Percentiles rank a stretch among this genome's conserved stretches.
These are phyloP conservation scores for Sordaria brevicollis DNA, from an alignment of 495 filamentous ascomycete genomes.

Conservation along the genomic window DNA sequence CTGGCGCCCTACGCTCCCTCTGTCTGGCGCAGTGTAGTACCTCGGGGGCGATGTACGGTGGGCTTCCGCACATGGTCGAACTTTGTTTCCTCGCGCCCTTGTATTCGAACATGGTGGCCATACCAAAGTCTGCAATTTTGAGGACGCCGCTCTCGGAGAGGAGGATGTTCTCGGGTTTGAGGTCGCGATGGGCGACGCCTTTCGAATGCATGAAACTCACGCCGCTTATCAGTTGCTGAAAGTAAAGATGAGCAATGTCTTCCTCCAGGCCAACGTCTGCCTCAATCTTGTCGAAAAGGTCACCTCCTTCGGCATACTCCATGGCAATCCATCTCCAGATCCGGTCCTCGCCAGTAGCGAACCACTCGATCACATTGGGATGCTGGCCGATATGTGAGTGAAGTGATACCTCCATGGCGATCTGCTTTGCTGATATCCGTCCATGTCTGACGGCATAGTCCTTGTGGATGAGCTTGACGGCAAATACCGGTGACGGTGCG, in stretches of 20 bases:
- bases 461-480: slow-evolving; percentile 98
- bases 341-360: slow-evolving; percentile 72
- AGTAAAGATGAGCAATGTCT: slow-evolving; percentile 93
- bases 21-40: slow-evolving; percentile 47
- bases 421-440: slow-evolving; percentile 77
- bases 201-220: slow-evolving; percentile 93
- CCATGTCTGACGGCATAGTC: slow-evolving; percentile 82
- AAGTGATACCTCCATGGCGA: slow-evolving; percentile 78
- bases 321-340: slow-evolving; percentile 98
- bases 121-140: slow-evolving; percentile 94
- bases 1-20: slow-evolving; percentile 23
- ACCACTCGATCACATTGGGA: slow-evolving; percentile 87
- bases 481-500: slow-evolving; percentile 66
- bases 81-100: slow-evolving; percentile 70
- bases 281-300: slow-evolving; percentile 99
- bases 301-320: slow-evolving; percentile 91
- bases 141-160: slow-evolving; percentile 73
- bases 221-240: slow-evolving; percentile 80
- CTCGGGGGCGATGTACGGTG: slow-evolving; percentile 94
- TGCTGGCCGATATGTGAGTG: slow-evolving; percentile 83
- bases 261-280: slow-evolving; percentile 86
- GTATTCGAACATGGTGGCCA: slow-evolving; percentile 87
- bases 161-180: slow-evolving; percentile 87
- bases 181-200: slow-evolving; percentile 78
- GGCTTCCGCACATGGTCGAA: slow-evolving; percentile 86